Percentiles rank a stretch among this genome's conserved stretches.
Conservation (phyloP, 2,329 filamentous ascomycete genomes). For the Ophiostoma sp. region DNA sequence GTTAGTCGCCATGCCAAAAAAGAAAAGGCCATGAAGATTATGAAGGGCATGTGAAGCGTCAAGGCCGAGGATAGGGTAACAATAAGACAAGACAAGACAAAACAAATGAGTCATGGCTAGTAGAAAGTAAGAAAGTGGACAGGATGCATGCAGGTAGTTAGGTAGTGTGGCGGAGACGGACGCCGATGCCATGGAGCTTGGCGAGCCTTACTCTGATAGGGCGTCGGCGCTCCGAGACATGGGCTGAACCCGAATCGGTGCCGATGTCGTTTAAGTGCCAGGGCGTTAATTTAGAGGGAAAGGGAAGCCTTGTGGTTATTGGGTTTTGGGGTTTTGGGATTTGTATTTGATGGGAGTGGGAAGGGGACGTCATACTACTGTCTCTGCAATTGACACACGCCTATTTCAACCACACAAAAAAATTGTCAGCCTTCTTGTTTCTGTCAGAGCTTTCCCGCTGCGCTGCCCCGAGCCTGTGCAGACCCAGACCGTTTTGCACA, state of each 20-base stretch:
- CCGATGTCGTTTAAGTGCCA: constrained; percentile 25
- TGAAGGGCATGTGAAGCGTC: not conserved
- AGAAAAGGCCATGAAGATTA: not conserved
- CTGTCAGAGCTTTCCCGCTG: not conserved
- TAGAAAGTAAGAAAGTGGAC: not conserved
- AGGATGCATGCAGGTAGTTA: not conserved
- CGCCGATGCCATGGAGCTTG: constrained; percentile 14
- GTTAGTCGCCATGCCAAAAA: constrained; percentile 7
- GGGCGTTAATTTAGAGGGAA: not conserved
- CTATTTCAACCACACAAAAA: constrained; percentile 20
- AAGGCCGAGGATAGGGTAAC: not conserved
- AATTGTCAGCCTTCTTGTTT: constrained; percentile 17
- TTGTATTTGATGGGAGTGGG: not conserved
- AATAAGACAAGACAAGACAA: not conserved
- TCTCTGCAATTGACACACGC: constrained; percentile 34
- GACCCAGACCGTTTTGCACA: not conserved
- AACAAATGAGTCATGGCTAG: not conserved
- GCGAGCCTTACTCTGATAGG: not conserved
- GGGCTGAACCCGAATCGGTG: constrained; percentile 27
- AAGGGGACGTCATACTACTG: constrained; percentile 30
- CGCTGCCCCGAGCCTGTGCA: not conserved
- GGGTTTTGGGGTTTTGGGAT: not conserved
- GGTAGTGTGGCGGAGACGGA: not conserved
- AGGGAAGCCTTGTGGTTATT: not conserved
- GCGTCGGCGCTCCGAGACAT: constrained; percentile 3